Conservation (phyloP, 345 rosid species). For the Citropsis articulata region DNA sequence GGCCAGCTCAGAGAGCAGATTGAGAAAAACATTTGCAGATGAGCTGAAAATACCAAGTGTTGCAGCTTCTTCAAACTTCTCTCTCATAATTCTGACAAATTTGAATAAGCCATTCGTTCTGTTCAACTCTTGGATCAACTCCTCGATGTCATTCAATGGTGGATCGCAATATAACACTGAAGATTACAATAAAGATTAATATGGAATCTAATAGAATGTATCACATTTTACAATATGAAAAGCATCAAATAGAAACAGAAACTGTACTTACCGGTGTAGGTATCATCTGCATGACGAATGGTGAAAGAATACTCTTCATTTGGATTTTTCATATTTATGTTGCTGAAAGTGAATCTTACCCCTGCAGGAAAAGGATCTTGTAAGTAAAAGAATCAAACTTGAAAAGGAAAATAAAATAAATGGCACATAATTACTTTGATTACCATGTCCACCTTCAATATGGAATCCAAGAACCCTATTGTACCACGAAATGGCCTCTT, state of each 20-base stretch:
- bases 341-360: constrained; percentile 73
- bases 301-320: constrained; percentile 52
- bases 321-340: constrained; percentile 48
- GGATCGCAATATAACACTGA: constrained; percentile 84
- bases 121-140: constrained; percentile 70
- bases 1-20: background rate
- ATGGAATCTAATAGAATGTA: constrained; percentile 10
- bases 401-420: constrained; percentile 6
- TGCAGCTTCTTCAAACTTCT: constrained; percentile 66
- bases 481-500: constrained; percentile 82
- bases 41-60: constrained; percentile 40
- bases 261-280: constrained; percentile 57
- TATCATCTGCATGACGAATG: constrained; percentile 64
- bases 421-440: constrained; percentile 5
- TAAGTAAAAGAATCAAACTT: constrained; percentile 11
- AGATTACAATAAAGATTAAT: constrained; percentile 18
- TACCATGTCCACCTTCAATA: constrained; percentile 88
- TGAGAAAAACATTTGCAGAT: background rate
- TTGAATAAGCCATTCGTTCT: constrained; percentile 75
- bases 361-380: constrained; percentile 42
- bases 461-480: constrained; percentile 71
- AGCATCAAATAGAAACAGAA: background rate
- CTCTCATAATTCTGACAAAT: constrained; percentile 83
- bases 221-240: background rate
- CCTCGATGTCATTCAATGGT: constrained; percentile 47